Evolutionary conservation across 176 grass and related monocot genomes (phyloP).

Genomic region (Musa itinerans): DNA sequence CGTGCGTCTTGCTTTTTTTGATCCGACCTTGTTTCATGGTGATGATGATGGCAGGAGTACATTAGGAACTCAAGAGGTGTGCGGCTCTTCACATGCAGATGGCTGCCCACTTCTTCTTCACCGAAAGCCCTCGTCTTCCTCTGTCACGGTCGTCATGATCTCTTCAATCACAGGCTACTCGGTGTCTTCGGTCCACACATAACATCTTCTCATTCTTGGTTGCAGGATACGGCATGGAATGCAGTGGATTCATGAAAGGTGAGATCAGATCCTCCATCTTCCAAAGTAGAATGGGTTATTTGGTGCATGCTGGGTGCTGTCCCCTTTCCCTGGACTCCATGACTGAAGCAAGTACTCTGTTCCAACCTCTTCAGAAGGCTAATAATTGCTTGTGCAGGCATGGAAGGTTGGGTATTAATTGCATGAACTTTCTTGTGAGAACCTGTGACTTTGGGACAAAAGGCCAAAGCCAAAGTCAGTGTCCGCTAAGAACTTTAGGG

Average conservation of each 20-base stretch:
- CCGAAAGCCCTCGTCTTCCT: conserved; percentile 92
- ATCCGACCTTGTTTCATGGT: neutral
- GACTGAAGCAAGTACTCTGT: neutral
- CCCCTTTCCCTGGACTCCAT: neutral
- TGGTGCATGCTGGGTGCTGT: neutral
- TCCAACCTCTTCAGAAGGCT: neutral
- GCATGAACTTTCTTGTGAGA: neutral
- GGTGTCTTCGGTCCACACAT: neutral
- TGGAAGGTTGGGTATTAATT: neutral
- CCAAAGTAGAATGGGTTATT: neutral
- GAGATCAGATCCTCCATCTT: neutral
- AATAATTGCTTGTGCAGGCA: neutral
- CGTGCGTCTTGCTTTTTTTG: neutral
- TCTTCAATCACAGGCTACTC: neutral
- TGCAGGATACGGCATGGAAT: conserved; percentile 91
- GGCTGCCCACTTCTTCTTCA: conserved; percentile 53
- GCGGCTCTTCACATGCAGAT: conserved; percentile 77
- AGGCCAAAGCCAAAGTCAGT: neutral
- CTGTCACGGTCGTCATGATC: conserved; percentile 49
- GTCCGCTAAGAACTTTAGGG: neutral
- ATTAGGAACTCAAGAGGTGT: conserved; percentile 62
- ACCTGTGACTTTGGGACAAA: too few species aligned
- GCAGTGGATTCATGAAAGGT: conserved; percentile 90
- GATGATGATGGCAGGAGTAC: conserved; percentile 39
- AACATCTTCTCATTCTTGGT: neutral